These are phyloP conservation scores for Sporothrix protearum DNA, from an alignment of 2,329 filamentous ascomycete genomes.

Conservation along the genomic window DNA sequence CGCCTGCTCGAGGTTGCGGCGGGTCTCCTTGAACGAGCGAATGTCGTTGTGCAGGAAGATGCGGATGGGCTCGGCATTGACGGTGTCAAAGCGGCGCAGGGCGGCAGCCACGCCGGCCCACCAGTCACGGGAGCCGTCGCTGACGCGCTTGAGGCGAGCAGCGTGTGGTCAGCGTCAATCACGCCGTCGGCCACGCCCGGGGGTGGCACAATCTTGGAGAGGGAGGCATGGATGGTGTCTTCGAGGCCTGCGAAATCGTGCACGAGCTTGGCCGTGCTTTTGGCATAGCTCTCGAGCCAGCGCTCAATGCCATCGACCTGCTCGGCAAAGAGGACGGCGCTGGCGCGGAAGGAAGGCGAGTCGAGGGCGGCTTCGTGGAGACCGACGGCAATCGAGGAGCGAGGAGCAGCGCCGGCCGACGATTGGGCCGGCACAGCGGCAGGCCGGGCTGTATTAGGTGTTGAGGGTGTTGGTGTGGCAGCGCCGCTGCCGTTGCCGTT, in stretches of 20 bases:
- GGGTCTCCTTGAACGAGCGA: conserved; percentile 78
- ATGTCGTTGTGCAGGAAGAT: conserved; percentile 75
- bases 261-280: conserved; percentile 52
- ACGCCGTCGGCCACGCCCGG: conserved; percentile 69
- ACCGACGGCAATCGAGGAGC: conserved; percentile 64
- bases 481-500: neutral
- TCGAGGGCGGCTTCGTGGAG: conserved; percentile 95
- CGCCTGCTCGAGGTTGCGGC: conserved; percentile 68
- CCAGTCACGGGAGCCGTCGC: conserved; percentile 82
- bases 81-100: conserved; percentile 71
- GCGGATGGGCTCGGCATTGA: conserved; percentile 77
- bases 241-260: conserved; percentile 71
- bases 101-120: conserved; percentile 73
- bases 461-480: neutral
- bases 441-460: neutral
- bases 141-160: conserved; percentile 81
- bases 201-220: conserved; percentile 72
- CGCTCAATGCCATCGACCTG: conserved; percentile 87
- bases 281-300: conserved; percentile 71
- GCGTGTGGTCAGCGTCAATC: conserved; percentile 91
- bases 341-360: conserved; percentile 90
- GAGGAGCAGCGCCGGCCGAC: conserved; percentile 27
- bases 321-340: conserved; percentile 79
- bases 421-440: neutral
- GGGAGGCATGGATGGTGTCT: conserved; percentile 70